Evolutionary conservation across 768 basidiomycete genomes (phyloP).

Genomic region (Hygrophorus russula): DNA sequence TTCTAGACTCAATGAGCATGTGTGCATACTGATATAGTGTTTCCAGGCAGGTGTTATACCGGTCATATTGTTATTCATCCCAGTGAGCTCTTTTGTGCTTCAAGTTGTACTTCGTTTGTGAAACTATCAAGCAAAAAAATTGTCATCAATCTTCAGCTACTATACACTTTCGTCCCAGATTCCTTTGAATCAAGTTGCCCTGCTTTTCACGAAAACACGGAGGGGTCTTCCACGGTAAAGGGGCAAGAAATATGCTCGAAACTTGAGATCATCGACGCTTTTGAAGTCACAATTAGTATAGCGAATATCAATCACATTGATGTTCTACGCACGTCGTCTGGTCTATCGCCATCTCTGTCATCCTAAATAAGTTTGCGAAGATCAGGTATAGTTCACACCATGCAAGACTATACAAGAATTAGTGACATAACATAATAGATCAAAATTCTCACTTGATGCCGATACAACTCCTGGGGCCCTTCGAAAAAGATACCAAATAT

Average conservation of each 20-base stretch:
- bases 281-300: not conserved
- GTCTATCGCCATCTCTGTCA: slow-evolving; percentile 22
- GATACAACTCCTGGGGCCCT: slow-evolving; percentile 32
- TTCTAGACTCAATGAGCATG: no score
- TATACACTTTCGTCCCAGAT: no score
- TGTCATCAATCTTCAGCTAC: no score
- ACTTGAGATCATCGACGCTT: slow-evolving; percentile 21
- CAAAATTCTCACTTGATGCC: slow-evolving; percentile 26
- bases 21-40: no score
- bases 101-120: no score
- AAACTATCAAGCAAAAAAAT: no score
- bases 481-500: slow-evolving; percentile 31
- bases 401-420: not conserved
- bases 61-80: no score
- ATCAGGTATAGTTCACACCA: slow-evolving; percentile 31
- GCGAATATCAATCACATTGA: not conserved
- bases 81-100: no score
- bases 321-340: slow-evolving; percentile 17
- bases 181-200: not conserved
- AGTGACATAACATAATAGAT: not conserved
- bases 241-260: slow-evolving; percentile 25
- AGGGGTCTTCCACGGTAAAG: slow-evolving; percentile 19
- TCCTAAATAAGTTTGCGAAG: slow-evolving; percentile 30
- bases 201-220: slow-evolving; percentile 12
- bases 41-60: no score